Base-by-base conservation (phyloP, 257 asterid species). In the Eucommia ulmoides region DNA sequence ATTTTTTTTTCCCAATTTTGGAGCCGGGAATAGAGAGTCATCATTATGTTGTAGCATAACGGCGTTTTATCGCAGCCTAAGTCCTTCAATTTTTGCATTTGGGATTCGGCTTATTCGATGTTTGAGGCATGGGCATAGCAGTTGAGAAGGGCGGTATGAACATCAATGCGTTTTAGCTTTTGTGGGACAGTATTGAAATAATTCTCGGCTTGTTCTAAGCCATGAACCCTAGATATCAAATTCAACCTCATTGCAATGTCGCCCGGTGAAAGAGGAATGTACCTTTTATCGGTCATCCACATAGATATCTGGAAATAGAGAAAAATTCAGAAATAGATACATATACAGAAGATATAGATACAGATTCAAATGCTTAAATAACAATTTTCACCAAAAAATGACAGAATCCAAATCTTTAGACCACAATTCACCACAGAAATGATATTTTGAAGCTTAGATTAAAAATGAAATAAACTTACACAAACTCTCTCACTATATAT, bases 261-360 rank as follows among this genome's bases (percentile, higher is more conserved):
- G 45, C 14, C 51, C 45, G 69, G 56, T 50, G 62, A 22, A 20
- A 65, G 17, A 1, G 64, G 59, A 17, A 72, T 49, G 25, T 46
- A 56, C 54, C 74, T 54, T 50, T 57, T 76, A 38, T 79, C 79
- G 42, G 74, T 68, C 95, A 84, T 84, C 95, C 93, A 84, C 7
- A 70, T 59, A 35, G 93, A 81, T 8, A 72, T 80, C 91, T 84
- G 67, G 10, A 18, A 1, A 9, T 20, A 18, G 22, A 19, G 24
- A 21, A 14, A 19, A 19, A 22, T 16, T 42, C n/a, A n/a, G n/a
- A n/a, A n/a, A n/a, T n/a, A n/a, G n/a, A n/a, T n/a, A n/a, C n/a
- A n/a, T n/a, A n/a, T n/a, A n/a, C n/a, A n/a, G n/a, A n/a, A n/a
- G n/a, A n/a, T n/a, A n/a, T n/a, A n/a, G n/a, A n/a, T n/a, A n/a